Evolutionary conservation across 805 yeast species (phyloP), one percentile per base, ranked within the genome.

Genomic region (Helenozyma baotianmanensis): DNA sequence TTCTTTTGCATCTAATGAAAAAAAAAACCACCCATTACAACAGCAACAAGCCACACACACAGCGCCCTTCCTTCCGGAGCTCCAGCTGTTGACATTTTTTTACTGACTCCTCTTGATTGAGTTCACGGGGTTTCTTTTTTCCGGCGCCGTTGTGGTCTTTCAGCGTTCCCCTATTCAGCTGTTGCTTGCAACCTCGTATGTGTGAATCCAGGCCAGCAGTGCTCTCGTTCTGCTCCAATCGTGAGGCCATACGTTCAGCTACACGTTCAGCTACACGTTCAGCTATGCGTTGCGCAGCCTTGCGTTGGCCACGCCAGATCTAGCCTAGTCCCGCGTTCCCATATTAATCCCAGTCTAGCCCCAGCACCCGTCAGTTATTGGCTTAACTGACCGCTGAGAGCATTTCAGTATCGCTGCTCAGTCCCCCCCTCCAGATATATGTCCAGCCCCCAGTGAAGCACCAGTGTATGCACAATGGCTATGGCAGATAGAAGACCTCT

Each of bases 401-500:
- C 50, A 45, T 45, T 45, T 45, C 33, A 43, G 29, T 45, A 43
- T 45, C 36, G 50, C 46, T 45, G 23, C 43, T 28, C 43, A 29
- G 40, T 13, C 36, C 12, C 21, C 13, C 21, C 21, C 21, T 29
- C 22, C 22, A 11, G 21, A 14, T 6, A 12, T 21, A 14, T 7
- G 10, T 11, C 6, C n/a, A 23, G 10, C 14, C 26, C n/a, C 8
- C 26, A 23, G n/a, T 7, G n/a, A 14, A 24, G 16, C 14, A 10
- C 12, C 29, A 14, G 12, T 23, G 14, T 14, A 13, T 9, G 15
- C 21, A 21, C 25, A 28, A 77, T 77, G 83, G 83, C 83, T 36
- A 67, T 77, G 60, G 77, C 83, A 40, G 79, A 77, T 52, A 72
- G 80, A 64, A 74, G 81, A 68, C 82, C 82, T 17, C 66, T 75